Base-by-base conservation (phyloP, 768 basidiomycete genomes). In the Mycena chlorophos region DNA sequence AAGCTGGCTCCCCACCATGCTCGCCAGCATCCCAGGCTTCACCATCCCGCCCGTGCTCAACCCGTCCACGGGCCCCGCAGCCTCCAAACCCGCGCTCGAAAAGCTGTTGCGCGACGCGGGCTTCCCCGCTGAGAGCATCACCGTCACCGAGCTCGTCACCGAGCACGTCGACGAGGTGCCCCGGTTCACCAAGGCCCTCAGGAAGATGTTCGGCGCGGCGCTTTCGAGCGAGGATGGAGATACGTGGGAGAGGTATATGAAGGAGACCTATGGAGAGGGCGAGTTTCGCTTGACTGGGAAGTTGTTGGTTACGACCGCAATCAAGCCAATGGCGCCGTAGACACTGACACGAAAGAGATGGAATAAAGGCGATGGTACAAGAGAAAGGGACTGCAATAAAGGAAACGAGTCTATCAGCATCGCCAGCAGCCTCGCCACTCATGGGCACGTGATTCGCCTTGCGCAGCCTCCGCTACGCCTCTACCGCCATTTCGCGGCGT, bases 241-340 rank as follows among this genome's bases (percentile, higher is more conserved):
- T 46, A 43, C 27, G 25, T 54, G 57, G 10, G 30, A 49, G 12
- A 42, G 40, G 28, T 49, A 50, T 19, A 56, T 53, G 48, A 34
- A 23, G 43, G 29, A 37, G 31, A 16, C 42, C 29, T 52, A 52
- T 46, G 48, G 61, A n/a, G 54, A 60, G n/a, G 54, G 51, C 3
- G 47, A 53, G 0, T 54, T 54, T 20, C 20, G 17, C 26, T 40
- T 46, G 55, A 53, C 37, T 8, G 47, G 48, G 61, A 30, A 51
- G 40, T 49, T 47, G 34, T 23, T 47, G 17, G 52, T 54, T 14
- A 37, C 51, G 3, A 54, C 53, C 10, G 49, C 55, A 4, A 39
- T 43, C 2, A 52, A 60, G 34, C 46, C 45, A 8, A 34, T n/a
- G n/a, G n/a, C n/a, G n/a, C n/a, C n/a, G n/a, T n/a, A n/a, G n/a